Conservation (phyloP, 2,329 filamentous ascomycete species). For the Colletotrichum sp. region DNA sequence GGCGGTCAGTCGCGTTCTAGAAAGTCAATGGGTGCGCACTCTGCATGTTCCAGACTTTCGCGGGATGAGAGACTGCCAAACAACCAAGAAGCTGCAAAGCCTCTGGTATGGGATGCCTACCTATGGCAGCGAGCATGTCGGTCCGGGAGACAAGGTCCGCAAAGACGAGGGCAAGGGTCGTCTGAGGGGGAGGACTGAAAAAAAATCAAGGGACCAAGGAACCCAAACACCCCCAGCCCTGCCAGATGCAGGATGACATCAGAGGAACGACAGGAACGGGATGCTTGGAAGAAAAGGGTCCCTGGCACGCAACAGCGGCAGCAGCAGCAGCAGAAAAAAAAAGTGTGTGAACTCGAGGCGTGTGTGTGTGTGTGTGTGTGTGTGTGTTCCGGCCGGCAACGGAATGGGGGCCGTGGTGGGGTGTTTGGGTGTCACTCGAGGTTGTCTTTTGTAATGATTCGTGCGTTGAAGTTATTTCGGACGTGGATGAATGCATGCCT, state of each 20-base stretch:
- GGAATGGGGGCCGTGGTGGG: not conserved
- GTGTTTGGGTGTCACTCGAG: not conserved
- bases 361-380: not conserved
- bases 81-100: not conserved
- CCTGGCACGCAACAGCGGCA: not conserved
- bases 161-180: not conserved
- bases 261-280: conserved; percentile 3
- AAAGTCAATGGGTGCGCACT: not conserved
- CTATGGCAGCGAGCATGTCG: not conserved
- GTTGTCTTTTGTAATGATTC: not conserved
- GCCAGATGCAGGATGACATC: conserved; percentile 17
- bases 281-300: not conserved
- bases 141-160: conserved; percentile 2
- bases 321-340: not conserved
- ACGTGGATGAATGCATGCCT: not conserved
- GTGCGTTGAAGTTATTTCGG: not conserved
- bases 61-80: not conserved
- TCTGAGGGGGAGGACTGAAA: not conserved
- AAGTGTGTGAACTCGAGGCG: not conserved
- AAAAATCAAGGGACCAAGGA: conserved; percentile 11
- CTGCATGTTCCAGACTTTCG: not conserved
- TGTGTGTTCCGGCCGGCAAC: not conserved
- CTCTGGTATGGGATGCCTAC: not conserved
- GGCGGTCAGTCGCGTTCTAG: not conserved
- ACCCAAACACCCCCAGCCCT: conserved; percentile 1